Base-by-base conservation (phyloP, 208 protist genomes). In the Angomonas ambiguus region DNA sequence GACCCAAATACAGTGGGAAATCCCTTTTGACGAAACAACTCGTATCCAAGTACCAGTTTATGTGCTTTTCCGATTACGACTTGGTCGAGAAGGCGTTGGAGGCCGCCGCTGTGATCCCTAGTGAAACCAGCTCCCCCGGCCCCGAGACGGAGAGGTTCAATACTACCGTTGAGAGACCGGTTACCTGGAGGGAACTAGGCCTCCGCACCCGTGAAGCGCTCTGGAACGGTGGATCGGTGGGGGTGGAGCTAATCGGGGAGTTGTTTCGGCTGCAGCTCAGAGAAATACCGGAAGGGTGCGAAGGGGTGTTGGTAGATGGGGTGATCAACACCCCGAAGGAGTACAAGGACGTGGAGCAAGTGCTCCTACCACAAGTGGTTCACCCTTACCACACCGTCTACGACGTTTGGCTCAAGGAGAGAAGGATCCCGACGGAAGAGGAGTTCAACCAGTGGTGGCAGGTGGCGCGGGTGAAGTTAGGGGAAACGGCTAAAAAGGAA, bases 1-100 rank as follows among this genome's bases (percentile, higher is more conserved):
- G 91, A 2, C 75, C 87, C 41, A 92, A 88, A 65, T 82, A 81
- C 59, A 83, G 80, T 58, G 91, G 91, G 8, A 96, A 96, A 66
- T 85, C 83, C 10, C 28, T 91, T 38, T 74, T 93, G 11, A 72
- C 83, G 13, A 58, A 66, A 8, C 62, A 76, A 6, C 67, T 92
- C 5, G 76, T 71, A 20, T 45, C 57, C 0, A 35, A 72, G 24
- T 77, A 91, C 48, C 59, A 71, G n/a, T 69, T 96, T 4, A 42
- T 69, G 45, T 77, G 77, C 62, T 59, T 91, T 41, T 83, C 79
- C 1, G 81, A 91, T 62, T 62, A 67, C 27, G 74, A 75, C 11
- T 73, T 96, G 3, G 79, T 88, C 38, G 34, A 66, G 60, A 69
- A 74, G n/a, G 87, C 87, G 25, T 38, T 63, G n/a, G 33, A 28